Base-by-base conservation (phyloP, 2,329 filamentous ascomycete genomes). In the Pseudogymnoascus sp. region DNA sequence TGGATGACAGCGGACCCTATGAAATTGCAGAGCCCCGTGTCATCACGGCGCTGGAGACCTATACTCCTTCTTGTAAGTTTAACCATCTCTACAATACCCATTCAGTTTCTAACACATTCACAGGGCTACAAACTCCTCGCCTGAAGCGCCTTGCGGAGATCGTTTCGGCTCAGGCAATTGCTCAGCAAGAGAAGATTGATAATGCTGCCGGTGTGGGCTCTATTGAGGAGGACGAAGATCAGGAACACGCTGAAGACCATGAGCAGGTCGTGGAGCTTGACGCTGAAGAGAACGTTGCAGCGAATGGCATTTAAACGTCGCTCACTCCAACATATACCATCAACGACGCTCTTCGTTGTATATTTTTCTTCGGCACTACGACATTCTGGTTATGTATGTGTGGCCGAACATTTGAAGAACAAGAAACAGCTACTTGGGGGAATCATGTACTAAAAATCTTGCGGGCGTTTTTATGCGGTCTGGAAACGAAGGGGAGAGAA, bases 1-100 rank as follows among this genome's bases (percentile, higher is more conserved):
- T 99, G 93, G 95, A 99, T 73, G 95, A 99, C 78, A 96, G 92
- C 71, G 95, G 95, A 23, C 95, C 93, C 25, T 99, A 99, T 74
- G 95, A 98, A 77, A 99, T 99, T 76, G 95, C 95, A 13, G 95
- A 99, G 77, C 95, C 95, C 28, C 86, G 95, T 74, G 90, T 92
- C 63, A 99, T 99, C 73, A 97, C 93, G 3, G 95, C 95, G 62
- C 80, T 99, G 69, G 95, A 99, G 80, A 99, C 95, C 13, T 99
- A 99, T 76, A 98, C 95, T 61, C 95, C 95, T 68, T 96, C 93
- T 70, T 99, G 93, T 95, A 83, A 84, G 90, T 82, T 64, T 54
- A 21, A 7, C 8, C 28, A 31, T 23, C 63, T 8, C 3, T 34
- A 6, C 34, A 34, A 14, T 41, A 64, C 14, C 7, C 11, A 36